These are phyloP conservation scores for Glycine soja DNA, from an alignment of 306 rosid species.

Conservation along the genomic window DNA sequence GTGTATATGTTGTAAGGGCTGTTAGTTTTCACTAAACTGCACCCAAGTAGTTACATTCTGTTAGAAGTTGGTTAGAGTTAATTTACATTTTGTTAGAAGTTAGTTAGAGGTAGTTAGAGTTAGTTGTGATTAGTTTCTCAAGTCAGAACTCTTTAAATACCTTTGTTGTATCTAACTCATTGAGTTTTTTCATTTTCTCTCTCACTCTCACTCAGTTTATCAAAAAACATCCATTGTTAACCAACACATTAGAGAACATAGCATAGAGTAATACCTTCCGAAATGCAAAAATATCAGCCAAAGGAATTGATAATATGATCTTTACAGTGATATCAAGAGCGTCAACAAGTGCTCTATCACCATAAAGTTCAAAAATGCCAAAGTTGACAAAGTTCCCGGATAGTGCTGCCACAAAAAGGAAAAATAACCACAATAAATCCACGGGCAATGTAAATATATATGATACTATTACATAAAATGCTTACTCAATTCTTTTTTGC, in stretches of 20 bases:
- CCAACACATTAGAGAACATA: constrained; percentile 27
- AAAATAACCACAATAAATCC: constrained; percentile 34
- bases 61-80: too few relatives aligned
- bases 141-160: too few relatives aligned
- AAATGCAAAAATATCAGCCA: constrained; percentile 83
- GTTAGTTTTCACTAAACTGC: too few relatives aligned
- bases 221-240: not conserved
- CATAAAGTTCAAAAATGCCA: constrained; percentile 92
- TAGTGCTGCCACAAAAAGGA: constrained; percentile 63
- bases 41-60: too few relatives aligned
- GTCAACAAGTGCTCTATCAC: constrained; percentile 86
- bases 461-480: not conserved
- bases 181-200: too few relatives aligned
- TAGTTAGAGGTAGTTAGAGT: too few relatives aligned
- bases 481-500: not conserved
- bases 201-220: too few relatives aligned
- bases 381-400: constrained; percentile 92
- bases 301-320: constrained; percentile 80
- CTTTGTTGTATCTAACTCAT: too few relatives aligned
- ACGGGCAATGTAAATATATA: constrained; percentile 26
- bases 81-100: too few relatives aligned
- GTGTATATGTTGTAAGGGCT: too few relatives aligned
- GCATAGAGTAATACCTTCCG: constrained; percentile 67
- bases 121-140: too few relatives aligned
- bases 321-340: constrained; percentile 75